phyloP scores from a whole-genome alignment of 2,329 filamentous ascomycete species.

The Fusarium burgessii region DNA sequence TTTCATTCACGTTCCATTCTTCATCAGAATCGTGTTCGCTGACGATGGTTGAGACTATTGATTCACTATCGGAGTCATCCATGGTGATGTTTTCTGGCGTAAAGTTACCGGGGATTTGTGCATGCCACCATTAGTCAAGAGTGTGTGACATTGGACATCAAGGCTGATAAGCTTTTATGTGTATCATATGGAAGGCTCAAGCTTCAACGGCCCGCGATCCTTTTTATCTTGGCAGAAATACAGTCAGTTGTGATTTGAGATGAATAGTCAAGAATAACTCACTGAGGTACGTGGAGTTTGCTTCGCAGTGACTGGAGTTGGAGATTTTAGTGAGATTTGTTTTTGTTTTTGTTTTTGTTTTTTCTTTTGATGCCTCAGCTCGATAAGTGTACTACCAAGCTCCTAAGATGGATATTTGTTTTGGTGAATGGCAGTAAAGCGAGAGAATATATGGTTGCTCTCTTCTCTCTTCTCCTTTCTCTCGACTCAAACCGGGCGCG shows the following conservation, averaged over 20 bases:
- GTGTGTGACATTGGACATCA: not conserved
- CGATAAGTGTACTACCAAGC: not conserved
- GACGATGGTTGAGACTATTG: conserved; percentile 51
- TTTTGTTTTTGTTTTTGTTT: not conserved
- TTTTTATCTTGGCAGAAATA: not conserved
- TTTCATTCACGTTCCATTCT: conserved; percentile 63
- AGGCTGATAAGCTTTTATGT: not conserved
- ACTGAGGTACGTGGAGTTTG: not conserved
- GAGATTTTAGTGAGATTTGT: not conserved
- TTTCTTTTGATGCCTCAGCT: not conserved
- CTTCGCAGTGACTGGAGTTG: not conserved
- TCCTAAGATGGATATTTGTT: not conserved
- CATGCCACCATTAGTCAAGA: not conserved
- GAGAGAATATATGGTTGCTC: not conserved
- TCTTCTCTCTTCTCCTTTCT: not conserved
- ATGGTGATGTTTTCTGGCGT: conserved; percentile 6
- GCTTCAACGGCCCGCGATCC: not conserved
- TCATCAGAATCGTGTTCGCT: conserved; percentile 53
- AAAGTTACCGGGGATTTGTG: not conserved
- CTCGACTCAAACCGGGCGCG: not conserved
- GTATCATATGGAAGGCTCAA: not conserved
- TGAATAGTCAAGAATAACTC: not conserved
- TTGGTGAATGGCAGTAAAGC: not conserved
- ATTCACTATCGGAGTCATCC: conserved; percentile 46
- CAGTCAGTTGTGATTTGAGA: not conserved